Evolutionary conservation across 305 asterid species (phyloP).

Genomic region (Ilex paraguariensis): DNA sequence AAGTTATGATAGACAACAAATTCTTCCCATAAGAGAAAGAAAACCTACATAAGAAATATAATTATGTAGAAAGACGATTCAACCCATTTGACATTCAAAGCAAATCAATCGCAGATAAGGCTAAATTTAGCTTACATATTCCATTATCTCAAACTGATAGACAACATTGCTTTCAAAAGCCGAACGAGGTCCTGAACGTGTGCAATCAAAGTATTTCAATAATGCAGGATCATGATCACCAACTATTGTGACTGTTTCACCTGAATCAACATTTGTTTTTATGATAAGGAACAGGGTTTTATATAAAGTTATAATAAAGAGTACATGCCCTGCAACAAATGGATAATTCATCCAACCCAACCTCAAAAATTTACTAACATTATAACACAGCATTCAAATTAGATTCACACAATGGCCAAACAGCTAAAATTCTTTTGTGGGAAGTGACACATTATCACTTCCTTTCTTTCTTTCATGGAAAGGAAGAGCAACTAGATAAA

Average conservation of each 20-base stretch:
- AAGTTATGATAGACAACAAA: too few species aligned
- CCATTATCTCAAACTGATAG: constrained; percentile 97
- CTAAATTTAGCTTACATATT: constrained; percentile 68
- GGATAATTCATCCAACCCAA: too few species aligned
- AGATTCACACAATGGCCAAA: not conserved
- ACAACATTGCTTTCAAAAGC: constrained; percentile 96
- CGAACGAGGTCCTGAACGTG: constrained; percentile 99
- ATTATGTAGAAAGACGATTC: constrained; percentile 1
- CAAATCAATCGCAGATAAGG: constrained; percentile 14
- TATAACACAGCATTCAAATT: not conserved
- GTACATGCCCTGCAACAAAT: not conserved
- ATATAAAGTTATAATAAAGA: too few species aligned
- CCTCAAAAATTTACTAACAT: too few species aligned
- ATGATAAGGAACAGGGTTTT: too few species aligned
- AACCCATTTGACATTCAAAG: not conserved
- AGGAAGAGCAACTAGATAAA: too few species aligned
- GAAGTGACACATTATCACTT: not conserved
- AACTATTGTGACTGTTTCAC: constrained; percentile 93
- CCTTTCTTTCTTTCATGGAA: not conserved
- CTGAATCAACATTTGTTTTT: constrained; percentile 25
- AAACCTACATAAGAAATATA: not conserved
- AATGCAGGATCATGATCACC: constrained; percentile 92
- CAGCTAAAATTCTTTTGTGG: not conserved
- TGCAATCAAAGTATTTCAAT: constrained; percentile 86
- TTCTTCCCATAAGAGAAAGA: too few species aligned